phyloP scores from a whole-genome alignment of 2,329 filamentous ascomycete genomes.

The Penicillium sp. region DNA sequence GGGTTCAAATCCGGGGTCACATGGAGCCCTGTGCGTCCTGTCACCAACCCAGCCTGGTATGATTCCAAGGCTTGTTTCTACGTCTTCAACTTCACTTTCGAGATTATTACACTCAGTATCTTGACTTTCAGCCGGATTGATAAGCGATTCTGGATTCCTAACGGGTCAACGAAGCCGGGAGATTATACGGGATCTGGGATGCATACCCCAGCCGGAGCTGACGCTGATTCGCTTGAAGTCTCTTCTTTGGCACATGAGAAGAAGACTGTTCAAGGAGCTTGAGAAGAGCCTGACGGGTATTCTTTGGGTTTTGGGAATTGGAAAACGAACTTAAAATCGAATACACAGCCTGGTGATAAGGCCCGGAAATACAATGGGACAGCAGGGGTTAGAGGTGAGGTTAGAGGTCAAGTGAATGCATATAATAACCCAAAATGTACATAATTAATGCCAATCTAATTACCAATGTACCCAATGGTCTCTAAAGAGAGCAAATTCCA shows the following conservation, averaged over 20 bases:
- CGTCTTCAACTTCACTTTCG: constrained; percentile 72
- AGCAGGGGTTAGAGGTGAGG: no score
- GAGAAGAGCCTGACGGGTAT: neutral
- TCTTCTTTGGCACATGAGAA: neutral
- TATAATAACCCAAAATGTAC: no score
- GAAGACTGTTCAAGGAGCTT: neutral
- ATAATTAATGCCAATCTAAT: no score
- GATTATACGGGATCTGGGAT: neutral
- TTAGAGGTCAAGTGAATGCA: no score
- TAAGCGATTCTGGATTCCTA: constrained; percentile 69
- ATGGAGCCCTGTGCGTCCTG: constrained; percentile 54
- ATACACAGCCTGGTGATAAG: no score
- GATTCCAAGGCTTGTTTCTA: constrained; percentile 74
- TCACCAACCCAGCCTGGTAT: constrained; percentile 64
- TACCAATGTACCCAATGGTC: no score
- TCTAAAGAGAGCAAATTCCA: no score
- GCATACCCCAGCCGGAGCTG: neutral
- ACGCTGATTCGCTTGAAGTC: neutral
- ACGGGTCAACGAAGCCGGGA: constrained; percentile 47
- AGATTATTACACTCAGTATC: constrained; percentile 70
- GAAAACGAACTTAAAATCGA: no score
- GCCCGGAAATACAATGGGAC: no score
- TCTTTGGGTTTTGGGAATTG: no score
- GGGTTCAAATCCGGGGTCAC: constrained; percentile 62
- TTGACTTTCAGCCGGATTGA: constrained; percentile 66